Percentiles rank a stretch among this genome's conserved stretches.
Conservation (phyloP, 148 eudicot species). For the Silene uniflora region DNA sequence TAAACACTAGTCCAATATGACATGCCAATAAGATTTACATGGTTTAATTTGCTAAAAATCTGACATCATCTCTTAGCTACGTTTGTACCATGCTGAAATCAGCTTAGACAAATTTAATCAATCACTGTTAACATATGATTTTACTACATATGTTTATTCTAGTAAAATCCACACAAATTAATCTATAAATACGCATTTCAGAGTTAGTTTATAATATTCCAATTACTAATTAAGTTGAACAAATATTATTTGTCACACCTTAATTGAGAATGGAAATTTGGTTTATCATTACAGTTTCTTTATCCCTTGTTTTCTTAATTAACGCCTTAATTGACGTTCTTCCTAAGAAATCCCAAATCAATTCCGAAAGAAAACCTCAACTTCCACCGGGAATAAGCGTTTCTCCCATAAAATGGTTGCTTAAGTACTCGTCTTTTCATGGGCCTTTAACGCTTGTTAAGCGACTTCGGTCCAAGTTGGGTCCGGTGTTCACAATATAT, state of each 20-base stretch:
- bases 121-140: neutral
- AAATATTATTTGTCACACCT: neutral
- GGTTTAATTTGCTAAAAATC: no score
- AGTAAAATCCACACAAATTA: neutral
- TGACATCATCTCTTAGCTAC: neutral
- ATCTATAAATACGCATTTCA: neutral
- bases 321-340: constrained; percentile 3
- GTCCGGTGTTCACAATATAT: constrained; percentile 15
- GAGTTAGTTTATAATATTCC: neutral
- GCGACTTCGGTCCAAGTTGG: constrained; percentile 3
- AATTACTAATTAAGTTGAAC: neutral
- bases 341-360: neutral
- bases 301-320: neutral
- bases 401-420: constrained; percentile 6
- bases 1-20: neutral
- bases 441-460: constrained; percentile 10
- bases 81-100: neutral
- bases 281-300: constrained; percentile 4
- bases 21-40: neutral
- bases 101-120: neutral
- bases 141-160: neutral
- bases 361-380: neutral
- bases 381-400: constrained; percentile 16
- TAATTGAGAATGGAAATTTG: constrained; percentile 17
- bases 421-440: constrained; percentile 15